Evolutionary conservation across 176 grass and related monocot species (phyloP), one percentile per base, ranked within the genome.

Genomic region (Raddia distichophylla): DNA sequence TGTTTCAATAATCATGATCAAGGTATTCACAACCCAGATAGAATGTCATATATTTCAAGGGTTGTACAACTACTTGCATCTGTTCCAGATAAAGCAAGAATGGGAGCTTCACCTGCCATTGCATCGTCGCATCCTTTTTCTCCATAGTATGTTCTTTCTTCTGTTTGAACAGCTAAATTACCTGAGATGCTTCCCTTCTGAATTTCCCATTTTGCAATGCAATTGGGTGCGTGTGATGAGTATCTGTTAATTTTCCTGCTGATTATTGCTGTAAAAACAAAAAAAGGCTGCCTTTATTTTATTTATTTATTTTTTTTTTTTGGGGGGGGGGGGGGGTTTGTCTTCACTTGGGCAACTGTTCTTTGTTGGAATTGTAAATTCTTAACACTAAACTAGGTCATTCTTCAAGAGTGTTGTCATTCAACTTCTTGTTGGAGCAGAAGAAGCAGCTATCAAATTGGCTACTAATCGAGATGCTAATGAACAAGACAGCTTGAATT

Each of bases 71-170:
- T 93, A 75, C 84, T 98, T 80, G 86, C 84, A 86, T 98, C 95
- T 61, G 49, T 98, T 95, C 95, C 95, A 69, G 95, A 98, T 85
- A 98, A 98, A 93, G 64, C 82, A 83, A 95, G 84, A 81, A 60
- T 85, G 42, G 74, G 75, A 88, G 78, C 84, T 53, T 84, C 81
- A 76, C 79, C 88, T 69, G 83, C 82, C 40, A 75, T 98, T 80
- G 62, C 84, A 47, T 77, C 92, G 40, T 67, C 63, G 95, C 93
- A 98, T 98, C 92, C 92, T 90, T 80, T 66, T 49, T 47, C 49
- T 34, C 35, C 56, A 42, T 83, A 52, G 33, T 49, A 71, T 64
- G 35, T 71, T 82, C 50, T 49, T 64, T 56, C 47, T 71, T 82
- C 50, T 76, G 63, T 0, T 64, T 65, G 55, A 57, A 19, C 60